These are phyloP conservation scores for Hypoxylon subgilvum DNA, from an alignment of 495 filamentous ascomycete species.

Conservation along the genomic window DNA sequence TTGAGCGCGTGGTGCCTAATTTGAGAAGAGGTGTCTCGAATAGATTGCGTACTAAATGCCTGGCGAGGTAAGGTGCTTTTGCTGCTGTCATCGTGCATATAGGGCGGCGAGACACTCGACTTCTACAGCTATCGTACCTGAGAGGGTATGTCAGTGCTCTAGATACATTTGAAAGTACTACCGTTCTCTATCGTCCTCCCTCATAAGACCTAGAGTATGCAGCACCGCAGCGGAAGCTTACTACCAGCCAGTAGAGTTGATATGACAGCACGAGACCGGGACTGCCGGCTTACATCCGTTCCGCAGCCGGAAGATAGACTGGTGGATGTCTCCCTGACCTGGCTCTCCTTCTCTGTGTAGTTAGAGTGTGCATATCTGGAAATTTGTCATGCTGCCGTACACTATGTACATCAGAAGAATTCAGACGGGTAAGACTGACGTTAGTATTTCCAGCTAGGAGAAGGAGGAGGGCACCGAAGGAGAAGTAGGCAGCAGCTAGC, in stretches of 20 bases:
- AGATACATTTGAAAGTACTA: not conserved
- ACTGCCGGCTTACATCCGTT: not conserved
- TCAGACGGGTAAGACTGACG: not conserved
- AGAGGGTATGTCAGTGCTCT: not conserved
- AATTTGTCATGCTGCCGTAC: not conserved
- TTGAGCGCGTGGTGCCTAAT: not conserved
- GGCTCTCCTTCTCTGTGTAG: conserved; percentile 10
- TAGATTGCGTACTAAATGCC: not conserved
- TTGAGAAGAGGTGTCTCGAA: not conserved
- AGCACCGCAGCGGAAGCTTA: conserved; percentile 20
- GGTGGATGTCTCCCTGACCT: not conserved
- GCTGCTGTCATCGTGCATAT: not conserved
- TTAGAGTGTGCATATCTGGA: not conserved
- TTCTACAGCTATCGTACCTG: not conserved
- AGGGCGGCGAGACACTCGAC: not conserved
- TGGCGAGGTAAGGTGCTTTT: not conserved
- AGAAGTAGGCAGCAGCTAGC: not conserved
- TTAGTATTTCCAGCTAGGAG: too few species aligned
- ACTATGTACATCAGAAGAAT: too few species aligned
- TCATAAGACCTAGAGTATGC: conserved; percentile 2
- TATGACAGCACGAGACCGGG: not conserved
- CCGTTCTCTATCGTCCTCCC: conserved; percentile 3
- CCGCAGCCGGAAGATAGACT: not conserved
- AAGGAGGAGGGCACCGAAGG: too few species aligned
- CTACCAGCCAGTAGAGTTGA: conserved; percentile 8